A percentile compares a stretch with the other conserved stretches of the same genome.
phyloP scores from a whole-genome alignment of 106 monocot genomes.

The Chionographis japonica region DNA sequence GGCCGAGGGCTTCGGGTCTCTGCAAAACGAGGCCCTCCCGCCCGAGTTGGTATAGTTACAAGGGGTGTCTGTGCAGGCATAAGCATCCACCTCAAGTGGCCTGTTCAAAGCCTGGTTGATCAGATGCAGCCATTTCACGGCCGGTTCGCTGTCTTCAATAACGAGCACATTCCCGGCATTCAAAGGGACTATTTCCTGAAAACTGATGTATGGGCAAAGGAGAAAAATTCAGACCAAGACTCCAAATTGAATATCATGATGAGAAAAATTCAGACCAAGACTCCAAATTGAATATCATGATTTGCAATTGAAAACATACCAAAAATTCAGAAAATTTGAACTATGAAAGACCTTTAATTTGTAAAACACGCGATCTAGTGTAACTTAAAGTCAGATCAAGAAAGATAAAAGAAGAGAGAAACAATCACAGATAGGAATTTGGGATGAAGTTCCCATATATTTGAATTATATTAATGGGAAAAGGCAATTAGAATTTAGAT shows the following conservation, averaged over 20 bases:
- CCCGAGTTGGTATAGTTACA: not conserved
- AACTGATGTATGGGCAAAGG: conserved; percentile 19
- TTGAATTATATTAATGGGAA: too few species aligned
- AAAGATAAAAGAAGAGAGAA: too few species aligned
- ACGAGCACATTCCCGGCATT: conserved; percentile 69
- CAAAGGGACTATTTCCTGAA: conserved; percentile 75
- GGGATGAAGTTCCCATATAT: too few species aligned
- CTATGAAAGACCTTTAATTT: too few species aligned
- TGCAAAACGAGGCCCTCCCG: not conserved
- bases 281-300: not conserved
- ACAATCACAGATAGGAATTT: too few species aligned
- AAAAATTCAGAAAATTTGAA: too few species aligned
- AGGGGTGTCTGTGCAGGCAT: conserved; percentile 13
- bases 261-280: not conserved
- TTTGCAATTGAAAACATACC: too few species aligned
- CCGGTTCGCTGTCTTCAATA: conserved; percentile 61
- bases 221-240: not conserved
- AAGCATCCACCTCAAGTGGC: not conserved
- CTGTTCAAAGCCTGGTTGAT: conserved; percentile 54
- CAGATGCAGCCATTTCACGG: conserved; percentile 47
- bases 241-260: not conserved
- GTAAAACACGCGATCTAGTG: too few species aligned
- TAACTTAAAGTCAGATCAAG: too few species aligned
- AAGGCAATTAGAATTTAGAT: too few species aligned
- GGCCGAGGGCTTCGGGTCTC: not conserved